Evolutionary conservation across 805 yeast genomes (phyloP), one percentile per base, ranked within the genome.

Genomic region (Candida ipomoeae): DNA sequence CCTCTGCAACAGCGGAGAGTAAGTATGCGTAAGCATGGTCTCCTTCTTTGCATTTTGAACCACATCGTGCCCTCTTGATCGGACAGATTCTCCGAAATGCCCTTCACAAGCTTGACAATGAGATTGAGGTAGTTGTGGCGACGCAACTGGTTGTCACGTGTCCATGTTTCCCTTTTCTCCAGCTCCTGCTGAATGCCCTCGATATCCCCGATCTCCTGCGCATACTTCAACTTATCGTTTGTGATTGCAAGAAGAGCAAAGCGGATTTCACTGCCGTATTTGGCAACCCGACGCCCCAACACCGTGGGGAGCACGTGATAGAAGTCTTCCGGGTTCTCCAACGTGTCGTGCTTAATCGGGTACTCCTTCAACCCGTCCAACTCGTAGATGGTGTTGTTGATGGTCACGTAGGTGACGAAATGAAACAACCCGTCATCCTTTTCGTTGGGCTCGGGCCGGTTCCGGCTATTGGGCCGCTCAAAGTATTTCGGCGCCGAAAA

Each of bases 291-390:
- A 15, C 71, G 64, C 49, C 62, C 68, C 10, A 84, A 60, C 2
- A 81, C 79, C 8, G 60, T 57, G 6, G 81, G 76, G 15, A 80
- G 59, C 54, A 73, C 70, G 38, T 62, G 62, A 38, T 66, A 63
- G 44, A 79, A 74, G 44, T 78, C 78, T 14, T 73, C 73, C 6
- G 69, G 69, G 14, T 62, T 57, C 2, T 56, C 55, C 54, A 82
- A 75, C 3, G 61, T 62, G 1, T 50, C 68, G 58, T 83, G 87
- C 46, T 64, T 66, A 38, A 84, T 81, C 2, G 88, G 87, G 41
- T 63, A 74, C 20, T 66, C 68, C 49, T 78, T 80, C 46, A 84
- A 68, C 1, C 89, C 89, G 60, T 84, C 89, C 44, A 84, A 65
- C 59, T 84, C 89, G 60, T 79, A 80, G 13, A 84, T 67, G 32